Conservation (phyloP, 1,284 basidiomycete genomes). For the Exobasidium cylindrosporum region DNA sequence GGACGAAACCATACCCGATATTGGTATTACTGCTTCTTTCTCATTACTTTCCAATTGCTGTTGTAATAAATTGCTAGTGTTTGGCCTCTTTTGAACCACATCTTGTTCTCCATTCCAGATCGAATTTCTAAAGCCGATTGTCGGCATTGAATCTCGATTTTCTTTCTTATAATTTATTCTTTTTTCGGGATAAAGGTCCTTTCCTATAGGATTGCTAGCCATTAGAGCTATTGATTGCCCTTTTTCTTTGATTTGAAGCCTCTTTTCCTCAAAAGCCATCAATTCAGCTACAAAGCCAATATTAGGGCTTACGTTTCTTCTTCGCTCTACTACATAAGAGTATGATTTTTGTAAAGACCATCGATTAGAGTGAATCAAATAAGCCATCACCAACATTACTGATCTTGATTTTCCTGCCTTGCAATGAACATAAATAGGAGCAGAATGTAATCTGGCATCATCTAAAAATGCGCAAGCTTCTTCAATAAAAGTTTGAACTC, state of each 20-base stretch:
- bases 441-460: conserved; percentile 80
- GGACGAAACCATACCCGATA: not conserved
- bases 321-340: conserved; percentile 80
- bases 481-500: conserved; percentile 74
- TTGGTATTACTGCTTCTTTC: not conserved
- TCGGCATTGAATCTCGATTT: conserved; percentile 5
- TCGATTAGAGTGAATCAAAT: conserved; percentile 91
- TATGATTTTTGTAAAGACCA: conserved; percentile 91
- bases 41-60: not conserved
- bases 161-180: not conserved
- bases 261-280: conserved; percentile 83
- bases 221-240: not conserved
- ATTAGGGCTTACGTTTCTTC: conserved; percentile 91
- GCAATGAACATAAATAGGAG: conserved; percentile 91
- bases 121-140: too few species aligned
- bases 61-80: not conserved
- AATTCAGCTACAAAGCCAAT: conserved; percentile 96
- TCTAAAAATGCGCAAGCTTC: conserved; percentile 84
- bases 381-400: conserved; percentile 94
- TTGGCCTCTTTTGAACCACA: not conserved
- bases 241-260: not conserved
- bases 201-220: not conserved
- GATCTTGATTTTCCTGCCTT: conserved; percentile 93
- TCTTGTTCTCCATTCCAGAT: not conserved
- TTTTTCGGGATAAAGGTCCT: not conserved